A percentile compares a stretch with the other conserved stretches of the same genome.
These are phyloP conservation scores for Phanerodontia chrysosporium DNA, from an alignment of 768 basidiomycete genomes.

Conservation along the genomic window DNA sequence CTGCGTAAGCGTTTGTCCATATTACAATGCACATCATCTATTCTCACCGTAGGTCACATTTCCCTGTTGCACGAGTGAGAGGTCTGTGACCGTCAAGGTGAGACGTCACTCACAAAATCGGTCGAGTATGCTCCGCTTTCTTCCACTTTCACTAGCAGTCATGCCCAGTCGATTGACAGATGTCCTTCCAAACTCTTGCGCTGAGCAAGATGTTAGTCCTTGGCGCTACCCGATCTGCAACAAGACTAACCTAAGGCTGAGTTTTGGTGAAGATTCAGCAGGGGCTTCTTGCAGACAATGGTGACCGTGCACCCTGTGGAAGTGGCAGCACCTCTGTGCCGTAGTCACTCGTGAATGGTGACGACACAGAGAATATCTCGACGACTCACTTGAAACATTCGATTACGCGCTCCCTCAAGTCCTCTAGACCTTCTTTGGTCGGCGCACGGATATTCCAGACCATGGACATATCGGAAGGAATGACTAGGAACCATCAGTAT, in stretches of 20 bases:
- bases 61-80: slow-evolving; percentile 38
- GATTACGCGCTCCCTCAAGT: slow-evolving; percentile 53
- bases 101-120: slow-evolving; percentile 65
- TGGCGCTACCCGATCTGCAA: neutral
- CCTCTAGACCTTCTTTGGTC: slow-evolving; percentile 53
- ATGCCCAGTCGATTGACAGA: slow-evolving; percentile 60
- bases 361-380: neutral
- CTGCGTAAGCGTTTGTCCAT: too few species aligned
- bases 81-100: neutral
- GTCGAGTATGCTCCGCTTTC: slow-evolving; percentile 71
- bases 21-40: too few species aligned
- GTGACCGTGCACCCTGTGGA: slow-evolving; percentile 50
- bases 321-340: slow-evolving; percentile 54
- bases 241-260: slow-evolving; percentile 45
- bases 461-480: slow-evolving; percentile 47
- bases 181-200: slow-evolving; percentile 60
- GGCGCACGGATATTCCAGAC: slow-evolving; percentile 70
- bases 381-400: slow-evolving; percentile 66
- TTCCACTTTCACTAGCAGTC: slow-evolving; percentile 50
- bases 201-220: slow-evolving; percentile 30
- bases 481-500: slow-evolving; percentile 45
- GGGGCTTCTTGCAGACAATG: slow-evolving; percentile 30
- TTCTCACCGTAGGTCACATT: slow-evolving; percentile 68
- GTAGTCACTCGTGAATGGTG: neutral
- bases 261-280: slow-evolving; percentile 64